Conservation (phyloP, 2,329 filamentous ascomycete genomes). For the Exophiala alcalophila region DNA sequence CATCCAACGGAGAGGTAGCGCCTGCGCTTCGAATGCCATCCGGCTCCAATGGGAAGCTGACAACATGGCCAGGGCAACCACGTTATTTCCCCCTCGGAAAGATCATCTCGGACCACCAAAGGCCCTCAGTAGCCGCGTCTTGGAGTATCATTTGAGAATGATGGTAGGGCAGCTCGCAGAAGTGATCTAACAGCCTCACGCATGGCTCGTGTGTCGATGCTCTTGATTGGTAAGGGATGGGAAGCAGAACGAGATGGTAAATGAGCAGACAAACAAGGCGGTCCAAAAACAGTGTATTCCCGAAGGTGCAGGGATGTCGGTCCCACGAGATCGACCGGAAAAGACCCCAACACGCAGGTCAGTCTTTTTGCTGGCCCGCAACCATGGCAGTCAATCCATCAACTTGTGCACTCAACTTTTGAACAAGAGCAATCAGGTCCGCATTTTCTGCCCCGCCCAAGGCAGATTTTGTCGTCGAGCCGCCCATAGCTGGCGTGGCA, state of each 20-base stretch:
- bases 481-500: slow-evolving; percentile 11
- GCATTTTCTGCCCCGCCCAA: slow-evolving; percentile 22
- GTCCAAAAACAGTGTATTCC: too few relatives aligned
- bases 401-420: slow-evolving; percentile 29
- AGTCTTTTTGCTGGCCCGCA: slow-evolving; percentile 29
- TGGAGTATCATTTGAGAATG: too few relatives aligned
- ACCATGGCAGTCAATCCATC: slow-evolving; percentile 31
- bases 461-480: slow-evolving; percentile 23
- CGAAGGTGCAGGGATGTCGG: slow-evolving; percentile 3
- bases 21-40: background rate
- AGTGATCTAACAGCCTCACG: too few relatives aligned
- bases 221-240: too few relatives aligned
- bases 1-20: background rate
- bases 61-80: too few relatives aligned
- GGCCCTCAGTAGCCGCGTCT: too few relatives aligned
- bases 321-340: background rate
- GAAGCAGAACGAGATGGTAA: too few relatives aligned
- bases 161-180: too few relatives aligned
- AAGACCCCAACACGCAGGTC: slow-evolving; percentile 1
- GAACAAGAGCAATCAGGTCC: slow-evolving; percentile 28
- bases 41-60: slow-evolving; percentile 1
- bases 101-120: too few relatives aligned
- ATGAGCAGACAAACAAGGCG: too few relatives aligned
- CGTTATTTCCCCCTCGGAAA: too few relatives aligned
- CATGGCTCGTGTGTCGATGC: too few relatives aligned